phyloP scores from a whole-genome alignment of 345 rosid genomes.

The Lepidium aucheri region DNA sequence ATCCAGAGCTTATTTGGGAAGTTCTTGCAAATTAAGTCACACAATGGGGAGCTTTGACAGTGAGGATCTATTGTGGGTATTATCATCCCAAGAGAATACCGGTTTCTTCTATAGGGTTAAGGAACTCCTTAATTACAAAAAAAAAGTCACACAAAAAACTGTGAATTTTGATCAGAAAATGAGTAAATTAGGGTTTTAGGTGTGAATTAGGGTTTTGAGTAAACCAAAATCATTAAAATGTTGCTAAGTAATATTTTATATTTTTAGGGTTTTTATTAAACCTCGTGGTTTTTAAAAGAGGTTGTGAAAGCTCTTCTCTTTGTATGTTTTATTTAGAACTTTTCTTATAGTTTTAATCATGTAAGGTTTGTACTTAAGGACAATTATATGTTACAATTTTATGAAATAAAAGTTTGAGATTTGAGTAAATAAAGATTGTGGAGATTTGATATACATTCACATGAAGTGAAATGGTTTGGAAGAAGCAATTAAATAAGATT shows the following conservation, averaged over 20 bases:
- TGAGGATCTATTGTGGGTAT: too few relatives aligned
- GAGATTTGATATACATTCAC: background rate
- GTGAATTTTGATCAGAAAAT: background rate
- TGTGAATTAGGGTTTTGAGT: constrained; percentile 6
- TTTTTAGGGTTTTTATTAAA: constrained; percentile 12
- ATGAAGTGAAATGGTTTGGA: background rate
- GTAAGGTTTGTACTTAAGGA: constrained; percentile 9
- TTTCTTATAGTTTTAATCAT: background rate
- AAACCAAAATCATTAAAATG: background rate
- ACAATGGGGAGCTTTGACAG: too few relatives aligned
- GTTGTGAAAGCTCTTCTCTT: constrained; percentile 21
- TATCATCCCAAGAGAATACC: too few relatives aligned
- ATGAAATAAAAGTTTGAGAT: background rate
- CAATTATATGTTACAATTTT: background rate
- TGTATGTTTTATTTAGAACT: background rate
- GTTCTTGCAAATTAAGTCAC: constrained; percentile 61
- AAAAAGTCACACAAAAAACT: constrained; percentile 4
- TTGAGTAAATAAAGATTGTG: constrained; percentile 4
- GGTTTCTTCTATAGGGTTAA: too few relatives aligned
- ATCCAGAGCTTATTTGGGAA: constrained; percentile 87
- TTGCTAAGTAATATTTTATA: background rate
- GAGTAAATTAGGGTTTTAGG: constrained; percentile 8
- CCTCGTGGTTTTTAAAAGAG: constrained; percentile 29
- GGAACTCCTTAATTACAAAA: too few relatives aligned
- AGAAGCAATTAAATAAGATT: constrained; percentile 17